phyloP scores from a whole-genome alignment of 129 eudicot genomes.

The Lactuca sativa region DNA sequence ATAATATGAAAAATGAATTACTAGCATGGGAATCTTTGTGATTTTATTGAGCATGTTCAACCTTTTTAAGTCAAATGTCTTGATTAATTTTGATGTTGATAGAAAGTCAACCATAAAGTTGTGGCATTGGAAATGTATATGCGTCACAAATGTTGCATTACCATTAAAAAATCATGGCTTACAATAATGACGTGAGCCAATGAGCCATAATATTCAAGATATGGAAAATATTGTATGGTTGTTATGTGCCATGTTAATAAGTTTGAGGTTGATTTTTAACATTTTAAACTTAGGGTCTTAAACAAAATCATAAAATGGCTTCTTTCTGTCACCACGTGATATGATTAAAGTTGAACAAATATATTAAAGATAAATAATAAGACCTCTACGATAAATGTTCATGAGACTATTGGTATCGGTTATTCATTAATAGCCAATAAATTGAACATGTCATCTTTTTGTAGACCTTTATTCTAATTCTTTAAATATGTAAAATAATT shows the following conservation, averaged over 20 bases:
- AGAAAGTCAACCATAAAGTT: slow-evolving; percentile 16
- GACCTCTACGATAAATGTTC: background rate
- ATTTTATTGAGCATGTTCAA: background rate
- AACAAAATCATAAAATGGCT: background rate
- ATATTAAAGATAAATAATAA: no score
- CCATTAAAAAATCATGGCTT: background rate
- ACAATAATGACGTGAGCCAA: background rate
- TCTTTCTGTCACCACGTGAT: background rate
- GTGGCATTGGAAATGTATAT: slow-evolving; percentile 18
- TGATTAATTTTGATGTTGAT: slow-evolving; percentile 15
- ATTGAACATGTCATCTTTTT: background rate
- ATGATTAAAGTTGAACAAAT: background rate
- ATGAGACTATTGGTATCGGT: background rate
- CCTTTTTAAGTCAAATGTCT: slow-evolving; percentile 11
- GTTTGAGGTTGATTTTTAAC: background rate
- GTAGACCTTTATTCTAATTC: no score
- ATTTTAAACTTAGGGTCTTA: background rate
- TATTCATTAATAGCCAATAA: background rate
- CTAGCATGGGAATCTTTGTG: background rate
- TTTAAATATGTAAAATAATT: no score
- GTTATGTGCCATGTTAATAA: background rate
- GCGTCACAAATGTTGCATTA: slow-evolving; percentile 9
- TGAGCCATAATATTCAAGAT: background rate
- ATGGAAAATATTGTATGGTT: background rate
- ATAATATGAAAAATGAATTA: background rate